These are phyloP conservation scores for Botrytis squamosa DNA, from an alignment of 2,329 filamentous ascomycete genomes.

Conservation along the genomic window DNA sequence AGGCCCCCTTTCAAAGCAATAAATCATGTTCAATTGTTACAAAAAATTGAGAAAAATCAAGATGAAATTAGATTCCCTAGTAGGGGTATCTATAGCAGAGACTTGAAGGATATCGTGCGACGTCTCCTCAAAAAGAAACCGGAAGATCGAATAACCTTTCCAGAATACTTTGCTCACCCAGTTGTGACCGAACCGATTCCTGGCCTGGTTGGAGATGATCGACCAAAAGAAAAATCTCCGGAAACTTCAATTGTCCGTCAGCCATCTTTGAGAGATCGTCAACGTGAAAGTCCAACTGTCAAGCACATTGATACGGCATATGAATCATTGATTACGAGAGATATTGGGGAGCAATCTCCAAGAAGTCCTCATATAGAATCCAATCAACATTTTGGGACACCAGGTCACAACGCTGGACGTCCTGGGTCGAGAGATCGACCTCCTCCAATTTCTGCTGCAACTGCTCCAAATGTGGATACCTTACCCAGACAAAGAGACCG, in stretches of 20 bases:
- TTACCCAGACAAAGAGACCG: conserved; percentile 34
- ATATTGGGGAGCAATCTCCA: conserved; percentile 26
- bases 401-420: conserved; percentile 25
- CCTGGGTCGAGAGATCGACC: conserved; percentile 32
- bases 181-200: conserved; percentile 76
- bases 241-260: conserved; percentile 30
- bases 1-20: conserved; percentile 86
- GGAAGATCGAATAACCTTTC: conserved; percentile 80
- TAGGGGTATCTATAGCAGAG: conserved; percentile 67
- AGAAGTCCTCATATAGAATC: conserved; percentile 26
- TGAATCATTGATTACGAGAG: background rate
- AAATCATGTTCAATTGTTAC: conserved; percentile 91
- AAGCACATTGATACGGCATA: conserved; percentile 21
- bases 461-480: conserved; percentile 35
- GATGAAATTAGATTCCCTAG: conserved; percentile 82
- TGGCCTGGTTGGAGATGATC: conserved; percentile 77
- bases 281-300: background rate
- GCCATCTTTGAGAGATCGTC: conserved; percentile 25
- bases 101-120: conserved; percentile 79
- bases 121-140: conserved; percentile 81
- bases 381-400: conserved; percentile 29
- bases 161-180: conserved; percentile 75
- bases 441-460: conserved; percentile 29
- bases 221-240: conserved; percentile 33
- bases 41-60: conserved; percentile 85